phyloP scores from a whole-genome alignment of 208 protist species.

The Trypanosoma platydactyli region DNA sequence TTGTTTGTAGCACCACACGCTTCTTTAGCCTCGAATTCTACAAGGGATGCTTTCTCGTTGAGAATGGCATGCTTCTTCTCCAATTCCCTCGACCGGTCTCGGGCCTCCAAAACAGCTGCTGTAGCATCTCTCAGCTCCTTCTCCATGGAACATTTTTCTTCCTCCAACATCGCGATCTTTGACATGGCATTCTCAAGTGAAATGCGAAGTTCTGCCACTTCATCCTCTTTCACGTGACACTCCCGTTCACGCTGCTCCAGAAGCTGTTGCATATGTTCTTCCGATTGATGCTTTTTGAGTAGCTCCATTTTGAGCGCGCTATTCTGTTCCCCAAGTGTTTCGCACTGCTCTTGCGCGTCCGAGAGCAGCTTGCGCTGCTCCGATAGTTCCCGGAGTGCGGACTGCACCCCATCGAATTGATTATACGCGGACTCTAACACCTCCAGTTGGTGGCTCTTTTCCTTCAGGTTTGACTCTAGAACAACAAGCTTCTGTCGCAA shows the following conservation, averaged over 20 bases:
- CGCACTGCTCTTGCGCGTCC: constrained; percentile 39
- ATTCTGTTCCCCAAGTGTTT: constrained; percentile 12
- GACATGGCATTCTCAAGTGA: neutral
- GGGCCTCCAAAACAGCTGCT: neutral
- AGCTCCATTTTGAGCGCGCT: constrained; percentile 15
- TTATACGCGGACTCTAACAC: constrained; percentile 34
- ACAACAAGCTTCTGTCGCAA: constrained; percentile 37
- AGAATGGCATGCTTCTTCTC: constrained; percentile 18
- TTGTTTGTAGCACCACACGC: constrained; percentile 7
- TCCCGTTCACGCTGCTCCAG: neutral
- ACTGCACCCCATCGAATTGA: constrained; percentile 50
- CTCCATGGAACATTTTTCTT: neutral
- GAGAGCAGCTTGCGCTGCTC: constrained; percentile 23
- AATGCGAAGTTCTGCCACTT: constrained; percentile 1
- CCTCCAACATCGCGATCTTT: neutral
- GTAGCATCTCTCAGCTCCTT: neutral
- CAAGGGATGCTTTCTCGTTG: constrained; percentile 15
- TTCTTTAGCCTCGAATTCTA: constrained; percentile 27
- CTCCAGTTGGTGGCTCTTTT: constrained; percentile 48
- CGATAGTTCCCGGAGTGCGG: constrained; percentile 39
- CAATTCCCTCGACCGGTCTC: neutral
- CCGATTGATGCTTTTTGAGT: neutral
- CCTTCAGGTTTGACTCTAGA: constrained; percentile 39
- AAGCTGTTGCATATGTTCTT: neutral
- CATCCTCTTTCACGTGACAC: neutral